Evolutionary conservation across 1,284 basidiomycete species (phyloP).

Genomic region (Laetiporus sulphureus): DNA sequence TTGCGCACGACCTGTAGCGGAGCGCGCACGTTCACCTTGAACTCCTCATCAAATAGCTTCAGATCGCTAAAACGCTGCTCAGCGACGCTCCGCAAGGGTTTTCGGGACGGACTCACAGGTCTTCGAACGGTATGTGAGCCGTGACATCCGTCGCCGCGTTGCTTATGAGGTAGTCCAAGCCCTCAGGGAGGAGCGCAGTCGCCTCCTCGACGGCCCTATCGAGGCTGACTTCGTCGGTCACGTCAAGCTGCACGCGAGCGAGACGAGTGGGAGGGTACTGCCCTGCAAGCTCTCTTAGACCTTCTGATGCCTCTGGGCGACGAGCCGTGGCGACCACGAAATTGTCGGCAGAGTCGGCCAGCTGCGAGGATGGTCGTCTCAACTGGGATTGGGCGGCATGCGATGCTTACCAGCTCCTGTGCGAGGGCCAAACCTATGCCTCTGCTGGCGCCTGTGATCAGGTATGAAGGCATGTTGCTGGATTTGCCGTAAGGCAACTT

Average conservation of each 20-base stretch:
- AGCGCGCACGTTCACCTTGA: conserved; percentile 1
- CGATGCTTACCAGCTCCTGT: not conserved
- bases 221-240: not conserved
- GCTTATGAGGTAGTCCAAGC: conserved; percentile 3
- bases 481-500: too few relatives aligned
- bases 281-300: not conserved
- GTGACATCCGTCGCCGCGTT: not conserved
- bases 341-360: not conserved
- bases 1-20: conserved; percentile 3
- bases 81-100: too few relatives aligned
- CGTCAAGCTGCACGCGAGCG: not conserved
- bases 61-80: conserved; percentile 3
- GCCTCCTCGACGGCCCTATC: not conserved
- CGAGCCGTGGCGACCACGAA: not conserved
- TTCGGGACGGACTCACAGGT: too few relatives aligned
- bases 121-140: too few relatives aligned
- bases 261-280: not conserved
- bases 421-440: not conserved
- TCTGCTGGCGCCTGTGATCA: not conserved
- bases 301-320: not conserved
- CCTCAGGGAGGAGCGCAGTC: conserved; percentile 1
- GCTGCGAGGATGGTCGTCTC: not conserved
- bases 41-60: conserved; percentile 1
- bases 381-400: not conserved
- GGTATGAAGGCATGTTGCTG: conserved; percentile 1